Conservation (phyloP, 208 protist species). For the Porcisia hertigi region DNA sequence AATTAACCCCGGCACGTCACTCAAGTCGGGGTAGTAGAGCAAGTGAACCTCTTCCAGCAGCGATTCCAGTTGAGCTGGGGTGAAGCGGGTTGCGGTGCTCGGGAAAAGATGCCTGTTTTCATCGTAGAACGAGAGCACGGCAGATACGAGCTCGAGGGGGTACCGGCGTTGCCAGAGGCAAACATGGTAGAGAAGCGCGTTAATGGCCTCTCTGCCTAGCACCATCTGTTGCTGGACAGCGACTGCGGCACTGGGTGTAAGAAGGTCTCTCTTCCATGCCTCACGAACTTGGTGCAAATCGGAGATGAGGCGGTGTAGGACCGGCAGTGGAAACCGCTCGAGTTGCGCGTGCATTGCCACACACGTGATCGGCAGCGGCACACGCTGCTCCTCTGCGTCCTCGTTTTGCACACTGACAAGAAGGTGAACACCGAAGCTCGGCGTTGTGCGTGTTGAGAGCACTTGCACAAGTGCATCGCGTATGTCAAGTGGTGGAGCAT, state of each 20-base stretch:
- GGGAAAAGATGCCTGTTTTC: slow-evolving; percentile 15
- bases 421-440: slow-evolving; percentile 28
- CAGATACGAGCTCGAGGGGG: slow-evolving; percentile 50
- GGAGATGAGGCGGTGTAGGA: slow-evolving; percentile 21
- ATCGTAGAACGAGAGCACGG: slow-evolving; percentile 40
- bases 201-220: slow-evolving; percentile 9
- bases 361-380: not conserved
- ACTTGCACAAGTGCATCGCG: slow-evolving; percentile 8
- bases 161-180: slow-evolving; percentile 78
- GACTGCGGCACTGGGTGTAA: slow-evolving; percentile 8
- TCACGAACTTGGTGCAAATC: slow-evolving; percentile 17
- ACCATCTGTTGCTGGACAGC: slow-evolving; percentile 8
- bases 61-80: slow-evolving; percentile 27
- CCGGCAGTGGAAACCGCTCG: slow-evolving; percentile 23
- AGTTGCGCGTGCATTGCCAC: slow-evolving; percentile 16
- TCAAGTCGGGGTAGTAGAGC: slow-evolving; percentile 27
- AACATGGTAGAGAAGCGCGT: slow-evolving; percentile 57
- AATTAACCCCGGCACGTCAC: slow-evolving; percentile 40
- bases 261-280: slow-evolving; percentile 25
- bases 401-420: slow-evolving; percentile 18
- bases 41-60: slow-evolving; percentile 55
- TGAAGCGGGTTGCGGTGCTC: slow-evolving; percentile 7
- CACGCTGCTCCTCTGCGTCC: not conserved
- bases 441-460: slow-evolving; percentile 4
- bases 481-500: not conserved